Evolutionary conservation across 805 yeast genomes (phyloP), one percentile per base, ranked within the genome.

Genomic region (Candida lessepsii): DNA sequence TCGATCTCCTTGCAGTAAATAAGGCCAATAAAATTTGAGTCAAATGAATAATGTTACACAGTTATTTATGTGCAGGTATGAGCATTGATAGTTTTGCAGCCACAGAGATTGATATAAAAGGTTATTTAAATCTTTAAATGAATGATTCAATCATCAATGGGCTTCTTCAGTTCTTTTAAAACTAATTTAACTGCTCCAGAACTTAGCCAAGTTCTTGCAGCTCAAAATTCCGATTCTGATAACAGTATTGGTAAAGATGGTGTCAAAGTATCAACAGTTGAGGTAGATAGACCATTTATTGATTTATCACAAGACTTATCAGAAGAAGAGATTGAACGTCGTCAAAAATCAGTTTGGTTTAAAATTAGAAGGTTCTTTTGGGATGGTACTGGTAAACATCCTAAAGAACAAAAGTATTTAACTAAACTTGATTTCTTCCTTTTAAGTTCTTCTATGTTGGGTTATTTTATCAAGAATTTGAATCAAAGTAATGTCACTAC

Each of bases 391-490:
- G 71, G 58, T 18, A 63, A 61, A 44, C 68, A 65, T 42, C 67
- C 68, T 5, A 52, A 50, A 26, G 71, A 67, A 42, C 60, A 57
- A 46, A 50, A 41, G 33, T 65, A 61, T 40, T 48, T 67, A 45
- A 16, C 54, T 35, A 67, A 66, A 43, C 48, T 67, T 37, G 71
- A 67, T 50, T 45, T 78, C 9, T 53, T 78, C 24, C 60, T 83
- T 37, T 68, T 80, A n/a, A 63, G 71, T 32, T 77, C 78, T 47
- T 68, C 83, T 0, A 73, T 80, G 56, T 58, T 79, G 42, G 79
- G 78, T 1, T 72, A 71, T 49, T 73, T 71, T 48, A 64, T 70
- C 47, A 73, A 72, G 52, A 67, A 63, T 23, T 56, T 73, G 47
- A 65, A 71, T 46, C 71, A 61, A 46, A 52, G 52, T 25, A 72